Evolutionary conservation across 169 alveolate species (phyloP), one percentile per base, ranked within the genome.

Genomic region (Plasmodium sp.): DNA sequence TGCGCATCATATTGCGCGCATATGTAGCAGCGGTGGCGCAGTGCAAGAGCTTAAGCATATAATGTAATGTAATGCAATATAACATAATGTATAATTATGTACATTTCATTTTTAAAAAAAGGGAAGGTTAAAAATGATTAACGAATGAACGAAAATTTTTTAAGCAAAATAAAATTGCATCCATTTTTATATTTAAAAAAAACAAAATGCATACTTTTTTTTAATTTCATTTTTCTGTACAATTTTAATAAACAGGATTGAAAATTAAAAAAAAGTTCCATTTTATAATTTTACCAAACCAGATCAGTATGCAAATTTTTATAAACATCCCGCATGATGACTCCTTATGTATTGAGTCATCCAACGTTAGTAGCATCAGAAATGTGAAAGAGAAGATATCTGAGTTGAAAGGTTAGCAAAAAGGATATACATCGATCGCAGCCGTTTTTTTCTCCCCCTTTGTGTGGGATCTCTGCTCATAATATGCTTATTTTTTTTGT

Each of bases 281-380:
- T 86, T 86, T 48, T 54, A 31, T 73, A 84, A 43, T 84, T 86
- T 77, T 34, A 62, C 72, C 45, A n/a, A 39, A 85, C 77, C n/a
- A 27, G 77, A 43, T 31, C 74, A 84, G 54, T 33, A 86, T 86
- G 94, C 73, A 80, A 67, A 81, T 90, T 43, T 22, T 90, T 39
- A 81, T 90, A 45, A 90, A 90, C 27, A 90, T 90, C 56, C 94
- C 94, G 36, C 73, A 81, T 90, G 94, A 90, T 90, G 94, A 81
- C 77, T 90, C 94, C 5, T 79, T 90, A 81, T 81, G 92, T 90
- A 81, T 90, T 80, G 94, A 90, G 92, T 90, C 94, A 90, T 90
- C 79, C 39, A n/a, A 81, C 51, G 83, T 81, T 34, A 62, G 45
- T 62, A 90, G 83, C 82, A 81, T 90, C 80, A 90, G 81, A 48